Base-by-base conservation (phyloP, 106 monocot species). In the Gastrodia elata region DNA sequence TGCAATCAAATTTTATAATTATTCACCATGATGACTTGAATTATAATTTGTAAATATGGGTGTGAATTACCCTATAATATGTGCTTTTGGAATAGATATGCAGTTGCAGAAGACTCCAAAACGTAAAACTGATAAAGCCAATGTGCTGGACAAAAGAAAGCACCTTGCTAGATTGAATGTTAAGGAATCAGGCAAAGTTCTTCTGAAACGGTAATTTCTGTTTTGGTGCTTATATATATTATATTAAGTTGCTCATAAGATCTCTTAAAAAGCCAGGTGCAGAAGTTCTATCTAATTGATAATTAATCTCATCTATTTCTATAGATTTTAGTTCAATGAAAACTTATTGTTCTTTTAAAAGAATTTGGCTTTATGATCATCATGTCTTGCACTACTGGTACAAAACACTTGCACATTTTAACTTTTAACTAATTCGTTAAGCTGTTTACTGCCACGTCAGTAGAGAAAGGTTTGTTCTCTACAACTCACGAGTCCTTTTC, bases 21-120 rank as follows among this genome's bases (percentile, higher is more conserved):
- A 38, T 67, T 67, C n/a, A 6, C 20, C 11, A 2, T 36, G n/a
- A 18, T 35, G 36, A 22, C 6, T 67, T 67, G 6, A n/a, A 36
- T 7, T n/a, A 8, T 26, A 52, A n/a, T 10, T 65, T 20, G n/a
- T 30, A 22, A 61, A 57, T 70, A 30, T 70, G 77, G 40, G 26
- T 24, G 11, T 11, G 69, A 69, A 69, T 33, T 39, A 46, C 25
- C 26, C 26, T 24, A 2, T 69, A 70, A 64, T 84, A 87, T 76
- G 68, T 76, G n/a, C 75, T 81, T 87, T 10, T 65, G 69, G 77
- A 84, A 75, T 88, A 97, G 96, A 97, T 90, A 90, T 84, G 16
- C 96, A 93, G 82, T 85, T 97, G 86, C 92, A 92, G 84, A 97
- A 92, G 70, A 88, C 93, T 84, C 96, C 96, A 33, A 97, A 69